Percentiles rank a stretch among this genome's conserved stretches.
Conservation (phyloP, 225 moss, liverwort and hornwort species). For the Pleurozium schreberi region DNA sequence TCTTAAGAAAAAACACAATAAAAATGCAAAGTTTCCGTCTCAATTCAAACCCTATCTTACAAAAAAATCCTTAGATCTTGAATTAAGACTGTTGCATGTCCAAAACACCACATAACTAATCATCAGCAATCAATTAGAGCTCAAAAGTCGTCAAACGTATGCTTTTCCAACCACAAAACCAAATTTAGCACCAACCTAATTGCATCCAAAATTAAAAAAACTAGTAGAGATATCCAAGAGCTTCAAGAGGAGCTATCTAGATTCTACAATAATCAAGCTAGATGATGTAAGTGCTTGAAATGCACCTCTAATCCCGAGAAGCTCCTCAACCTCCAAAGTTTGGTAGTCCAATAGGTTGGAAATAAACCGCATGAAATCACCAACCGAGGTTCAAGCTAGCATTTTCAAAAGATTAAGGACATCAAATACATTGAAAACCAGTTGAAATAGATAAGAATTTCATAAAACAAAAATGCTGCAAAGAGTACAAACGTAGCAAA, state of each 20-base stretch:
- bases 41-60: background rate
- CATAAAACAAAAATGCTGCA: background rate
- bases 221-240: background rate
- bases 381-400: background rate
- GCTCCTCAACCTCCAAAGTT: too few species aligned
- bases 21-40: fast-evolving
- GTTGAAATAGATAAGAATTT: background rate
- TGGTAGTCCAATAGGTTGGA: background rate
- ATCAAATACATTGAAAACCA: background rate
- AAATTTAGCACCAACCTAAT: background rate
- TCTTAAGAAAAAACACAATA: background rate
- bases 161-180: background rate
- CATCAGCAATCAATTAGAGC: background rate
- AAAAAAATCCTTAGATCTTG: background rate
- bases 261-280: background rate
- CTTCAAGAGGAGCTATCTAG: background rate
- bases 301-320: background rate
- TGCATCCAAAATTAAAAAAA: background rate
- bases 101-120: background rate
- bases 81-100: background rate
- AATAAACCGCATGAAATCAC: background rate
- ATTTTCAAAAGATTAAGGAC: background rate
- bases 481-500: background rate
- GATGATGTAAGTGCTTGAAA: background rate
- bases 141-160: fast-evolving